Evolutionary conservation across 371 early-diverging fungal genomes (phyloP), one percentile per base, ranked within the genome.

Genomic region (Mucor indicus): DNA sequence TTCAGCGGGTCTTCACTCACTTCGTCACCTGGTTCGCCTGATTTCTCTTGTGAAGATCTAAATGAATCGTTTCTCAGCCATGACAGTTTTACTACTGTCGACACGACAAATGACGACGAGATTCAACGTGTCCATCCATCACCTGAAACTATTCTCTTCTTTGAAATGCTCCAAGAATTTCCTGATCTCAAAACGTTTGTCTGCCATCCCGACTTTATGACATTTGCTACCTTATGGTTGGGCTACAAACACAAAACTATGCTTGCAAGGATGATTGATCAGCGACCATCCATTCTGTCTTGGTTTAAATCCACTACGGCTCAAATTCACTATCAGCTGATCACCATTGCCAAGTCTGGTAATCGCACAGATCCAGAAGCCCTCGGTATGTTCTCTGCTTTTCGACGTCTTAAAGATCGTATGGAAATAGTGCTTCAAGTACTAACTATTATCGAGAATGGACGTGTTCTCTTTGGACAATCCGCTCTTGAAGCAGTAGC

Each of bases 181-280:
- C 69, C 64, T 16, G 62, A 61, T 29, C 29, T 64, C 1, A 38
- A 59, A 4, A 25, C 41, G 1, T 69, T 68, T 56, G 15, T 64
- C 4, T 10, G 27, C 9, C 69, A 72, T 31, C 33, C 40, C 2
- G 38, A 60, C n/a, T 64, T 63, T 39, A 19, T 12, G 17, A 21
- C 25, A 10, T 64, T 72, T 53, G 41, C 55, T 4, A 38, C 45
- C 15, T 35, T 60, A 11, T 72, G 73, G 73, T 24, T 55, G 10
- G 39, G 57, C 0, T 53, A 62, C 16, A 69, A 62, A 32, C 45
- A 51, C 6, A 16, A 48, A 19, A 46, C 53, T 20, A 5, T 33
- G 6, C 32, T 63, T 3, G 56, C 65, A n/a, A 48, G 51, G n/a
- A 37, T 54, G 1, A 47, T 58, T 0, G 19, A 29, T 1, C 24